Percentiles rank a stretch among this genome's conserved stretches.
Evolutionary conservation across 148 eudicot genomes (phyloP).

Genomic region (Oxyria digyna): DNA sequence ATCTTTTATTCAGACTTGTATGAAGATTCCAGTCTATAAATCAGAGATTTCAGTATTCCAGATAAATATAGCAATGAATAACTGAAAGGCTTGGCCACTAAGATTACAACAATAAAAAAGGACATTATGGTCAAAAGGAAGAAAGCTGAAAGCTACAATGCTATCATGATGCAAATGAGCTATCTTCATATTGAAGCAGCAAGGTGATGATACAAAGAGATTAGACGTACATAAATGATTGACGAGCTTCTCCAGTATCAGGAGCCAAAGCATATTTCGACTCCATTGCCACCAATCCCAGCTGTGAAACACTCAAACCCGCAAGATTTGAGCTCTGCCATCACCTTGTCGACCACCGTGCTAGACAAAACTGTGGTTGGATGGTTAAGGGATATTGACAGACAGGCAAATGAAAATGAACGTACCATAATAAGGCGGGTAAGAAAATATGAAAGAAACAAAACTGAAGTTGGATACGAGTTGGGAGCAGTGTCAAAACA

Average conservation of each 20-base stretch:
- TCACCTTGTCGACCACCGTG: constrained; percentile 55
- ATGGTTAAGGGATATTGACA: background rate
- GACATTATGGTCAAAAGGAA: background rate
- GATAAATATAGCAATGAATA: background rate
- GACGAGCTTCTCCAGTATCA: background rate
- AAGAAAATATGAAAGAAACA: background rate
- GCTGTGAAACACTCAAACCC: constrained; percentile 82
- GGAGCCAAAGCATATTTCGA: constrained; percentile 41
- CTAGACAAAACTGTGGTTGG: constrained; percentile 43
- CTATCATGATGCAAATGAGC: background rate
- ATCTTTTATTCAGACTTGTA: background rate
- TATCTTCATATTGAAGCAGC: background rate
- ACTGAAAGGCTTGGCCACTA: background rate
- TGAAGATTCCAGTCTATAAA: background rate
- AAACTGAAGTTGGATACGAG: constrained; percentile 53
- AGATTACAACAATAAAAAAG: background rate
- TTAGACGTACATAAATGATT: background rate
- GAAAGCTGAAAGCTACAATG: background rate
- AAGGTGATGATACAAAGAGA: background rate
- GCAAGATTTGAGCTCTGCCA: constrained; percentile 56
- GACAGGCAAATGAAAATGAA: background rate
- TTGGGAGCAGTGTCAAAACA: constrained; percentile 75
- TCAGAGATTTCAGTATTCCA: background rate
- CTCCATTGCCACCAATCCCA: constrained; percentile 67
- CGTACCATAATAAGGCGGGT: background rate